Conservation (phyloP, 1,139 yeast species). For the Hanseniaspora gamundiae region DNA sequence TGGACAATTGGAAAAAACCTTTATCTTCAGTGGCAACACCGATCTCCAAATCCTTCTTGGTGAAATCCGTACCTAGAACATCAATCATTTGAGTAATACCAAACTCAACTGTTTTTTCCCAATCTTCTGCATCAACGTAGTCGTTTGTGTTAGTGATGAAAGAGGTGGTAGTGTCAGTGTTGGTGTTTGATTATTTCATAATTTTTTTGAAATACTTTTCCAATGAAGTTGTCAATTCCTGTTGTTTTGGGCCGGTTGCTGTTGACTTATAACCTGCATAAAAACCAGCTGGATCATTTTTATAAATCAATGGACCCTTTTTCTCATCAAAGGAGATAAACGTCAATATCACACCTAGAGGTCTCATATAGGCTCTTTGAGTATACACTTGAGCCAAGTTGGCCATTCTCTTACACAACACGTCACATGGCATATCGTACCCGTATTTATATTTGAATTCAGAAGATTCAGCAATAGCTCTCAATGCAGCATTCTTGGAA, state of each 20-base stretch:
- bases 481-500: slow-evolving; percentile 78
- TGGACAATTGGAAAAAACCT: slow-evolving; percentile 55
- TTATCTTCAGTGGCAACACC: slow-evolving; percentile 72
- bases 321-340: slow-evolving; percentile 82
- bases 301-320: slow-evolving; percentile 79
- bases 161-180: no score
- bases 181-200: not conserved
- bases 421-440: slow-evolving; percentile 93
- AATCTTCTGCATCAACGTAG: slow-evolving; percentile 47
- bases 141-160: slow-evolving; percentile 9
- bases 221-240: slow-evolving; percentile 81
- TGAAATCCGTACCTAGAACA: slow-evolving; percentile 82
- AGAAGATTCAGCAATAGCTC: slow-evolving; percentile 90
- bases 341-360: slow-evolving; percentile 86
- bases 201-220: slow-evolving; percentile 82
- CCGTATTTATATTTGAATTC: slow-evolving; percentile 92
- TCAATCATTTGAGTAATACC: slow-evolving; percentile 79
- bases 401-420: slow-evolving; percentile 89
- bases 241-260: slow-evolving; percentile 95
- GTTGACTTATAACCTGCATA: slow-evolving; percentile 86
- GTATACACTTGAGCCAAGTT: slow-evolving; percentile 90
- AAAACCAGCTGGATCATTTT: slow-evolving; percentile 97
- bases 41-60: slow-evolving; percentile 84
- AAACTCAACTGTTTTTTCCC: slow-evolving; percentile 82
- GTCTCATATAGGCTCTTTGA: slow-evolving; percentile 98